Evolutionary conservation across 2,329 filamentous ascomycete genomes (phyloP), one percentile per base, ranked within the genome.

Genomic region (Fusarium sarcochroum): DNA sequence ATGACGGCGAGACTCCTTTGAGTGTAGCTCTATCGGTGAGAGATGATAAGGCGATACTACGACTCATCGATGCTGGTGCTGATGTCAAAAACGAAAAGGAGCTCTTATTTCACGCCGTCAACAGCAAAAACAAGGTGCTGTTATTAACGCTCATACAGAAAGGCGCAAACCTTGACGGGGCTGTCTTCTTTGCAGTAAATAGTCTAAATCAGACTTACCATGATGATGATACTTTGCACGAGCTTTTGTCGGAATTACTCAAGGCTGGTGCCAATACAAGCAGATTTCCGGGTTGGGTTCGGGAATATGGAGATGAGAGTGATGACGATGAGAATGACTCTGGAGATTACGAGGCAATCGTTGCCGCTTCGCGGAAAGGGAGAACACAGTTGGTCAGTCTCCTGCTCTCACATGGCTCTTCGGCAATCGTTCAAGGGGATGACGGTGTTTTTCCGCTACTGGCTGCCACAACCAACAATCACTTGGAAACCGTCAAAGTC

Each of bases 121-220:
- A 2, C 3, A 14, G 8, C 9, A 3, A 2, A 13, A 3, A 38
- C 2, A 40, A 11, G 3, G 7, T 0, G 4, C 15, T 48, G 0
- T 17, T 55, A 6, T 4, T 6, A 0, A 6, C 4, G 5, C n/a
- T 54, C 1, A 48, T 54, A 1, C 3, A 30, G 6, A 5, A 1
- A 5, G 32, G 23, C 4, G 17, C 32, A 1, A 1, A 55, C 3
- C 42, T 55, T 8, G 18, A 21, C 0, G 42, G 52, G 0, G 42
- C 42, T 32, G 18, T 48, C 1, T 48, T 13, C 6, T 48, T 47
- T 18, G 3, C 34, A 40, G 17, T 18, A 1, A 15, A 49, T 18
- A 30, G 23, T 1, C 2, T 38, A 1, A 2, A 4, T 6, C 14
- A 3, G 6, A 1, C 11, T 30, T 10, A 11, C 2, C 4, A 4